phyloP scores from a whole-genome alignment of 106 monocot genomes.

The Phalaenopsis aphrodite region DNA sequence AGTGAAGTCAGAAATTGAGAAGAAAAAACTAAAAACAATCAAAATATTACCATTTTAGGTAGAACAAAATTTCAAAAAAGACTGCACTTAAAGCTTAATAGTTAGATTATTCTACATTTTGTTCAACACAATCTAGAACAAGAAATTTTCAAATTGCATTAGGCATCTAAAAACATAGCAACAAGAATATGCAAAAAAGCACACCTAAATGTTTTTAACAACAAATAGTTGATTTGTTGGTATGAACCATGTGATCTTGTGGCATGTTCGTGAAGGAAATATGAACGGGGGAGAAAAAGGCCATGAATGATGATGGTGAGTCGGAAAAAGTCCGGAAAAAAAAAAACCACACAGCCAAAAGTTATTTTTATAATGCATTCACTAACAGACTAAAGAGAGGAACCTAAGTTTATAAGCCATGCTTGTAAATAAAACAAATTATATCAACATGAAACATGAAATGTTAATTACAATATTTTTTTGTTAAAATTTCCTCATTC shows the following conservation, averaged over 20 bases:
- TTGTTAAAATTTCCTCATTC: not conserved
- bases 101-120: not conserved
- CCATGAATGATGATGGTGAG: not conserved
- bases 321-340: not conserved
- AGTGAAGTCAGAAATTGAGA: not conserved
- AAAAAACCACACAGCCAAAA: not conserved
- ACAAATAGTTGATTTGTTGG: not conserved
- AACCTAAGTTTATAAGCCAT: not conserved
- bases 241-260: not conserved
- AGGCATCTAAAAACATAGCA: not conserved
- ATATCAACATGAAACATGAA: not conserved
- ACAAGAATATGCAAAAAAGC: too few species aligned
- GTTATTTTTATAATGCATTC: not conserved
- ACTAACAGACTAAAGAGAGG: not conserved
- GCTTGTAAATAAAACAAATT: not conserved
- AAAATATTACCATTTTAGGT: not conserved
- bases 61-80: not conserved
- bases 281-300: not conserved
- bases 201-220: not conserved
- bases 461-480: not conserved
- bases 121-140: not conserved
- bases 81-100: not conserved
- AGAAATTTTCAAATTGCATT: not conserved
- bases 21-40: not conserved
- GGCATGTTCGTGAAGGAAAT: not conserved